These are phyloP conservation scores for Phytophthora kernoviae DNA, from an alignment of 352 stramenopile genomes.

Conservation along the genomic window DNA sequence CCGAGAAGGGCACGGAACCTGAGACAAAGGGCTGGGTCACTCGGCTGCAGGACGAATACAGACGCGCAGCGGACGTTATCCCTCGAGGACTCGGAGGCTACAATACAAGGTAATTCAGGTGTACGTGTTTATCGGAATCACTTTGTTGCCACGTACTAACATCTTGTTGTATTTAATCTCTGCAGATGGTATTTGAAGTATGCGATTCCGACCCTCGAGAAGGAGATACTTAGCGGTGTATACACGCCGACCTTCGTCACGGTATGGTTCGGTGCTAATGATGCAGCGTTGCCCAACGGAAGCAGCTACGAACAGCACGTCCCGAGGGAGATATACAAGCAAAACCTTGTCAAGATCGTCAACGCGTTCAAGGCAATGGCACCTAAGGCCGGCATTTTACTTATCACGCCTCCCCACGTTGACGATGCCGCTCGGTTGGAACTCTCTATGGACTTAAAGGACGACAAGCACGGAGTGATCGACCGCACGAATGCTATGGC, in stretches of 20 bases:
- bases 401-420: conserved; percentile 35
- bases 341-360: conserved; percentile 44
- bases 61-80: conserved; percentile 48
- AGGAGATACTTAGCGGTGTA: conserved; percentile 32
- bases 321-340: conserved; percentile 41
- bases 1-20: conserved; percentile 41
- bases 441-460: conserved; percentile 15
- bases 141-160: not conserved
- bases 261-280: conserved; percentile 63
- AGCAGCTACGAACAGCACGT: conserved; percentile 40
- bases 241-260: conserved; percentile 40
- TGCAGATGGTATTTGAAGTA: conserved; percentile 39
- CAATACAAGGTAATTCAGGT: conserved; percentile 42
- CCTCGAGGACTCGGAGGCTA: conserved; percentile 57
- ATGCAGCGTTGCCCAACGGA: conserved; percentile 48
- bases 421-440: conserved; percentile 34
- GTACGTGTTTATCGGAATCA: not conserved
- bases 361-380: conserved; percentile 16
- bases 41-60: conserved; percentile 43
- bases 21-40: conserved; percentile 44
- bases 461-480: conserved; percentile 18
- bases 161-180: not conserved
- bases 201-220: conserved; percentile 30
- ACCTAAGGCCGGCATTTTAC: conserved; percentile 23
- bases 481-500: conserved; percentile 47